These are phyloP conservation scores for Synchytrium microbalum DNA, from an alignment of 371 early-diverging fungal genomes.

Conservation along the genomic window DNA sequence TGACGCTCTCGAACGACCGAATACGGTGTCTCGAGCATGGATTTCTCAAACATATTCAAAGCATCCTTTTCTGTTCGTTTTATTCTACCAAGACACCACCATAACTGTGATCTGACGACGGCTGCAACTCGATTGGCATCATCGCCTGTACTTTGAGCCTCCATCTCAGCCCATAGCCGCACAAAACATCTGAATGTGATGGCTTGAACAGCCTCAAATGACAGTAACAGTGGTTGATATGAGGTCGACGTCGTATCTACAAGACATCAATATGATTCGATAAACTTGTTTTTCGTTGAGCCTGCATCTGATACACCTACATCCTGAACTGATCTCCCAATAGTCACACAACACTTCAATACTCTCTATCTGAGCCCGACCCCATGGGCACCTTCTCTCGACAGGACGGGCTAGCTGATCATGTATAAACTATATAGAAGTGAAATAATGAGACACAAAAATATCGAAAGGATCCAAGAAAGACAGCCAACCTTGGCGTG, in stretches of 20 bases:
- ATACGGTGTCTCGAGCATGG: conserved; percentile 59
- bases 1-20: conserved; percentile 55
- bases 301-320: conserved; percentile 29
- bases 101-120: conserved; percentile 29
- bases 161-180: conserved; percentile 60
- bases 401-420: conserved; percentile 54
- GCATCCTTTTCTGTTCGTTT: conserved; percentile 18
- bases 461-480: background rate
- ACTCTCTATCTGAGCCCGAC: conserved; percentile 57
- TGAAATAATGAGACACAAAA: background rate
- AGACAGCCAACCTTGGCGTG: conserved; percentile 39
- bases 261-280: background rate
- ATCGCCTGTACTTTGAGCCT: conserved; percentile 40
- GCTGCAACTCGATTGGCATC: conserved; percentile 37
- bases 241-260: conserved; percentile 48
- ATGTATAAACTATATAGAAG: conserved; percentile 35
- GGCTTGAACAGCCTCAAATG: conserved; percentile 50
- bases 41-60: conserved; percentile 46
- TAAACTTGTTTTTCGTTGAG: background rate
- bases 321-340: conserved; percentile 63
- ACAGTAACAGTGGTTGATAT: conserved; percentile 56
- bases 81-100: conserved; percentile 11
- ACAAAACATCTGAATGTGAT: conserved; percentile 51
- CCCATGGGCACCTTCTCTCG: conserved; percentile 57
- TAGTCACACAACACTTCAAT: conserved; percentile 58